Conservation (phyloP, 306 rosid genomes). For the Crataegus laevigata region DNA sequence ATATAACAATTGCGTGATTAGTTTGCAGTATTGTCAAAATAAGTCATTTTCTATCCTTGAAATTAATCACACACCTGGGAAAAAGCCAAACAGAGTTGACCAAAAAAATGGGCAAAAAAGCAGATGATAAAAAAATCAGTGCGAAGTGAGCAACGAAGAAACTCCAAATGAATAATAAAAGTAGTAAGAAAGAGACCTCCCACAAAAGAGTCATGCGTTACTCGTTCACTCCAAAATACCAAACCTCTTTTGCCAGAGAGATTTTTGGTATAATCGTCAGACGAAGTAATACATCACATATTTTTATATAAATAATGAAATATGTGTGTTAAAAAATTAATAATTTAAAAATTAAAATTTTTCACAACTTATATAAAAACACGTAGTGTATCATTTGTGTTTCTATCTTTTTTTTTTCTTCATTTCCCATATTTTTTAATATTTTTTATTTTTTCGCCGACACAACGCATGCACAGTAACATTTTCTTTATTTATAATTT, state of each 20-base stretch:
- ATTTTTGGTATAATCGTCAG: background rate
- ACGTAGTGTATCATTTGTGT: background rate
- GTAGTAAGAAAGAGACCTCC: conserved; percentile 1
- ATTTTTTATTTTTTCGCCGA: conserved; percentile 45
- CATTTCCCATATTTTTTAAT: background rate
- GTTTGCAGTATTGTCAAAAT: no score
- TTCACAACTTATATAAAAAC: no score
- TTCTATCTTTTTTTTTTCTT: conserved; percentile 11
- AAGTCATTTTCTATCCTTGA: background rate
- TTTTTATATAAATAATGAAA: no score
- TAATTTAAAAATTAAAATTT: no score
- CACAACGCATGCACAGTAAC: conserved; percentile 28
- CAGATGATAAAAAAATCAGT: conserved; percentile 19
- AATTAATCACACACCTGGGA: background rate
- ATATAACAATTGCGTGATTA: no score
- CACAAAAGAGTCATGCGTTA: background rate
- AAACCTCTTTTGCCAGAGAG: no score
- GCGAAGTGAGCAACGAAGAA: background rate
- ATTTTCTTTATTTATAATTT: background rate
- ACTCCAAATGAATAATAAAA: background rate
- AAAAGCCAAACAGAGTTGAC: background rate
- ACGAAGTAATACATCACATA: no score
- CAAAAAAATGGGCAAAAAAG: conserved; percentile 1
- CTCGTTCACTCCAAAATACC: conserved; percentile 8
- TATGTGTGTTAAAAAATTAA: no score